These are phyloP conservation scores for Beauveria scarabaeidicola DNA, from an alignment of 2,329 filamentous ascomycete genomes.

Conservation along the genomic window DNA sequence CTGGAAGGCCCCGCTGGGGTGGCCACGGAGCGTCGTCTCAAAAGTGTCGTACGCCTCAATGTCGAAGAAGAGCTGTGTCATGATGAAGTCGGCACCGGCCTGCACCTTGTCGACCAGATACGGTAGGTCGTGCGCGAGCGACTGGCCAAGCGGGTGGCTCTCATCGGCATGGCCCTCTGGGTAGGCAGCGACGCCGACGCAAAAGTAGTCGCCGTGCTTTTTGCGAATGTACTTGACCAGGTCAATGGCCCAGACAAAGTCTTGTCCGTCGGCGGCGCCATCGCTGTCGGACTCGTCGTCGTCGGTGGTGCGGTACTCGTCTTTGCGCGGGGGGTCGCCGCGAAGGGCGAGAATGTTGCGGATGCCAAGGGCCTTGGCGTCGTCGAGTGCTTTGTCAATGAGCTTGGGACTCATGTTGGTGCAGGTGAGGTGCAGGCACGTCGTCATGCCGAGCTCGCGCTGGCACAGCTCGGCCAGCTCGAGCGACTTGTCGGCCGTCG, in stretches of 20 bases:
- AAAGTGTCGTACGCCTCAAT: slow-evolving; percentile 73
- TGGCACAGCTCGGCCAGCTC: slow-evolving; percentile 94
- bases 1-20: slow-evolving; percentile 79
- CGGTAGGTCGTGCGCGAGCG: slow-evolving; percentile 71
- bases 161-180: slow-evolving; percentile 93
- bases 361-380: slow-evolving; percentile 83
- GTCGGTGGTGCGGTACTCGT: slow-evolving; percentile 67
- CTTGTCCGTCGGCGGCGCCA: slow-evolving; percentile 41
- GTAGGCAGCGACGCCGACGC: slow-evolving; percentile 88
- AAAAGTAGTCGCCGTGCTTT: slow-evolving; percentile 89
- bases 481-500: slow-evolving; percentile 81
- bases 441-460: slow-evolving; percentile 82
- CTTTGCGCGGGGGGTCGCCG: slow-evolving; percentile 81
- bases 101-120: slow-evolving; percentile 84
- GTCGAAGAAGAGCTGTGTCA: slow-evolving; percentile 97
- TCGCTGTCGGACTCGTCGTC: slow-evolving; percentile 47
- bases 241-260: slow-evolving; percentile 84
- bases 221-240: slow-evolving; percentile 82
- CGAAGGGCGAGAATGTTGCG: slow-evolving; percentile 88
- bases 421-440: slow-evolving; percentile 91
- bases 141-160: slow-evolving; percentile 64
- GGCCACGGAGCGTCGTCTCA: slow-evolving; percentile 65
- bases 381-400: slow-evolving; percentile 82
- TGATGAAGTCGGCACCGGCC: slow-evolving; percentile 93
- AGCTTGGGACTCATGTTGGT: slow-evolving; percentile 89